Base-by-base conservation (phyloP, 805 yeast species). In the Nakazawaea anatomiae region DNA sequence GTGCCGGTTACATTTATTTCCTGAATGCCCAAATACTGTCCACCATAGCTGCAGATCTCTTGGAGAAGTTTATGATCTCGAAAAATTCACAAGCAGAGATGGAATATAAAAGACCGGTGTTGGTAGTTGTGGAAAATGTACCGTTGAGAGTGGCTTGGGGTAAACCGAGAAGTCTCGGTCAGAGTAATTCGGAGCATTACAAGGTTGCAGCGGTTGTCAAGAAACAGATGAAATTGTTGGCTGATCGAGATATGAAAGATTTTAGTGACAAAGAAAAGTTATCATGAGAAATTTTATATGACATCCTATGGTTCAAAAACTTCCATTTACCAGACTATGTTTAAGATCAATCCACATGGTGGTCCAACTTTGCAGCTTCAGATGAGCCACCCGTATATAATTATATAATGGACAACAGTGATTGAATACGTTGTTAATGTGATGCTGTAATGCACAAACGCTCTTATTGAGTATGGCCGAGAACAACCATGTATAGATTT, bases 1-100 rank as follows among this genome's bases (percentile, higher is more conserved):
- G 76, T 50, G 77, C 85, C 60, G 96, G 88, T 5, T 86, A 72
- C 60, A 68, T 87, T 2, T 72, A 76, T n/a, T 87, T 80, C 58
- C 57, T 63, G 4, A 67, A 70, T 3, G 64, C 85, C 44, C 55
- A 60, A 3, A 66, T 72, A 3, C 91, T 92, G 0, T 84, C 81
- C 47, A 71, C 71, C 3, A 58, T 64, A 1, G 67, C 76, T 0
- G 48, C 56, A 6, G 56, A 61, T 30, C 50, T 55, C 52, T 57
- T 45, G 52, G 47, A 46, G 31, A 49, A 47, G 41, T 42, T 28
- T 11, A 8, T 28, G 6, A 36, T 34, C 8, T 29, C 11, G 5
- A 43, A 30, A 30, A 36, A 44, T 2, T 49, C 34, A 42, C 32
- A 42, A 12, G 28, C 18, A 28, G 4, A 18, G 42, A 12, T 55